phyloP scores from a whole-genome alignment of 305 asterid genomes.

The Withania somnifera region DNA sequence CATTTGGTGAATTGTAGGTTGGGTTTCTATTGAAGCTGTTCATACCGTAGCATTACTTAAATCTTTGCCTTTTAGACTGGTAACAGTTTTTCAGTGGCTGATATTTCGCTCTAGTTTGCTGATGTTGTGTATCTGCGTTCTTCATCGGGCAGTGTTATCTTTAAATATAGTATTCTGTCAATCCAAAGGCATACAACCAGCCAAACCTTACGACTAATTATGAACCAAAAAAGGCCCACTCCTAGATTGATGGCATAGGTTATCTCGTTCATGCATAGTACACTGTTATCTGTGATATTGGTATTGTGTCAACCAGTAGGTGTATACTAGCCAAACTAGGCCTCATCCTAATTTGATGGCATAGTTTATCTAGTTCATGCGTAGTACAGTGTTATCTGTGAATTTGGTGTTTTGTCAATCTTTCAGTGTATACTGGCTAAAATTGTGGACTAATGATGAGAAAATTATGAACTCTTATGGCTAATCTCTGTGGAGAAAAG shows the following conservation, averaged over 20 bases:
- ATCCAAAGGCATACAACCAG: background rate
- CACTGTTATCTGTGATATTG: background rate
- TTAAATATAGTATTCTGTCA: background rate
- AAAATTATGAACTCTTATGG: too few species aligned
- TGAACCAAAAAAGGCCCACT: background rate
- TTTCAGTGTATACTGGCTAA: background rate
- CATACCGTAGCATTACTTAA: background rate
- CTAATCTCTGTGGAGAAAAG: background rate
- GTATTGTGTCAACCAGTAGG: background rate
- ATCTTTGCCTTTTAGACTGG: background rate
- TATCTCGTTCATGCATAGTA: background rate
- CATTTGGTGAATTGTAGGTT: background rate
- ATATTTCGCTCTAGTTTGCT: background rate
- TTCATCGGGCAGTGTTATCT: background rate
- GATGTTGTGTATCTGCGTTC: background rate
- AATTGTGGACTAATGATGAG: background rate
- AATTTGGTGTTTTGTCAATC: background rate
- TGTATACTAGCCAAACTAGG: background rate
- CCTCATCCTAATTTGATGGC: background rate
- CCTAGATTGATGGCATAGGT: background rate
- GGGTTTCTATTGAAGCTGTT: background rate
- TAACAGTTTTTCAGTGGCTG: background rate
- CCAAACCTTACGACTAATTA: background rate
- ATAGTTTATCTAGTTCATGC: background rate
- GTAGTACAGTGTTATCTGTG: background rate